These are phyloP conservation scores for Elaphomyces granulatus DNA, from an alignment of 495 filamentous ascomycete genomes.

Conservation along the genomic window DNA sequence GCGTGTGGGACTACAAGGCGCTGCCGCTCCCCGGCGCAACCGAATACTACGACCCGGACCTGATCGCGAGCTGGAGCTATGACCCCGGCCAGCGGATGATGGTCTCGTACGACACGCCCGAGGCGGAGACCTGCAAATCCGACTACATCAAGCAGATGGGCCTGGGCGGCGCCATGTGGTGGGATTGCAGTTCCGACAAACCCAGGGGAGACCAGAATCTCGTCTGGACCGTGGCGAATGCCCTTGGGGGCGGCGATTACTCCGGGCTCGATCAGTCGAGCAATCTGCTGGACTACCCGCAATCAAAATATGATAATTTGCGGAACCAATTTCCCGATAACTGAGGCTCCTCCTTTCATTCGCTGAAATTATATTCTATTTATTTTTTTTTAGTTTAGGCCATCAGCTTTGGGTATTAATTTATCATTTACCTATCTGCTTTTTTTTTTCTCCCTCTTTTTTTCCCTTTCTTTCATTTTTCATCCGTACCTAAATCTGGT, in stretches of 20 bases:
- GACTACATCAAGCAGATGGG: slow-evolving; percentile 46
- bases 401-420: too few relatives aligned
- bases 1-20: slow-evolving; percentile 66
- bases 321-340: slow-evolving; percentile 7
- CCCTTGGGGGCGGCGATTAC: slow-evolving; percentile 35
- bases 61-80: slow-evolving; percentile 58
- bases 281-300: slow-evolving; percentile 59
- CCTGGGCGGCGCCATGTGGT: slow-evolving; percentile 85
- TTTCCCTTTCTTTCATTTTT: too few relatives aligned
- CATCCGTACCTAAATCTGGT: too few relatives aligned
- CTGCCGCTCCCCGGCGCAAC: slow-evolving; percentile 29
- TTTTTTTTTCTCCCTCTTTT: too few relatives aligned
- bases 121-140: slow-evolving; percentile 46
- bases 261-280: slow-evolving; percentile 39
- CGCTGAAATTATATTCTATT: too few relatives aligned
- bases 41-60: slow-evolving; percentile 23
- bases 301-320: slow-evolving; percentile 72
- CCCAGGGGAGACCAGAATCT: slow-evolving; percentile 40
- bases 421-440: too few relatives aligned
- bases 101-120: slow-evolving; percentile 62
- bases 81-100: slow-evolving; percentile 44
- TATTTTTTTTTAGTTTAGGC: too few relatives aligned
- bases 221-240: slow-evolving; percentile 37
- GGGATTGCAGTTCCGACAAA: slow-evolving; percentile 78
- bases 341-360: too few relatives aligned